Evolutionary conservation across 208 protist genomes (phyloP).

Genomic region (Acanthamoeba castellanii): DNA sequence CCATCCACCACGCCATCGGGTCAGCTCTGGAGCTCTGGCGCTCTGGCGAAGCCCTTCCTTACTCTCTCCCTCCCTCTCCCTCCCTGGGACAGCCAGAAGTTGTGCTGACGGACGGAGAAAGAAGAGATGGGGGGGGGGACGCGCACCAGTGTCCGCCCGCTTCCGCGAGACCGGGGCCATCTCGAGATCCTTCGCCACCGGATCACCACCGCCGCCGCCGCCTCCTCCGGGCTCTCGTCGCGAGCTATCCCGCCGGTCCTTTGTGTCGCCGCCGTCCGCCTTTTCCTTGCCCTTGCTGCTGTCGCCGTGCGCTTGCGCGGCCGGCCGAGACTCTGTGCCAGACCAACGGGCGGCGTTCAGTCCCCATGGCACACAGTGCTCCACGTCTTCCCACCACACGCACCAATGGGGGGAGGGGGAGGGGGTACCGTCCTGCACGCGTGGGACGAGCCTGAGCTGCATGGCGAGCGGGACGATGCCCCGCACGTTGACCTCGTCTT

Average conservation of each 20-base stretch:
- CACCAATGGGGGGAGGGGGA: not conserved
- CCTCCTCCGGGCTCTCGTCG: not conserved
- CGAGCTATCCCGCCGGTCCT: too few relatives aligned
- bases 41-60: too few relatives aligned
- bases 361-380: too few relatives aligned
- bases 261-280: not conserved
- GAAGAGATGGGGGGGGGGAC: not conserved
- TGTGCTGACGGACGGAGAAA: too few relatives aligned
- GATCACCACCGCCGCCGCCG: not conserved
- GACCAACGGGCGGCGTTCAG: not conserved
- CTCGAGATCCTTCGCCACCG: not conserved
- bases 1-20: too few relatives aligned
- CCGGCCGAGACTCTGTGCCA: not conserved
- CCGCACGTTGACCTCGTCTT: not conserved
- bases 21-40: too few relatives aligned
- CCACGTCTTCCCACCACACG: too few relatives aligned
- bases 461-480: constrained; percentile 1
- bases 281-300: not conserved
- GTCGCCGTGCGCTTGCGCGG: not conserved
- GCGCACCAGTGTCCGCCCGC: not conserved
- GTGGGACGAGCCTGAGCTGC: not conserved
- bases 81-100: too few relatives aligned
- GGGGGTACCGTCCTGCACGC: not conserved
- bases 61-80: too few relatives aligned
- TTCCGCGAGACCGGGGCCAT: not conserved